Evolutionary conservation across 78 protist species (phyloP).

Genomic region (Monosiga brevicollis): DNA sequence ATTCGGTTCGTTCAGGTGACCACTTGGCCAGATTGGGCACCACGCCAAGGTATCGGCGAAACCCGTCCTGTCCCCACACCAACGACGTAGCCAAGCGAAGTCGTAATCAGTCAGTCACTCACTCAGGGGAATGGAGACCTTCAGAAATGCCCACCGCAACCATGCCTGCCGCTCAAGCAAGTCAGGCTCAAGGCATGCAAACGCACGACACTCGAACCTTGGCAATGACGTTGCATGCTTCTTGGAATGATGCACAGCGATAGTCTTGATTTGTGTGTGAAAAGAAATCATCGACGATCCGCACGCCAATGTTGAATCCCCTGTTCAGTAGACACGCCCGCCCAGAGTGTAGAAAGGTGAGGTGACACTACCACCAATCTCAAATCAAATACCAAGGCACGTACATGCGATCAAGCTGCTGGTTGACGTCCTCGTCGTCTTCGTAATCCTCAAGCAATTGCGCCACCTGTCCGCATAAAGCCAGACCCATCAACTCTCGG

Average conservation of each 20-base stretch:
- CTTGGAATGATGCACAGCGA: constrained; percentile 59
- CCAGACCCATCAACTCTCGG: too few relatives aligned
- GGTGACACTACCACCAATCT: background rate
- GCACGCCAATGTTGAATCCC: constrained; percentile 90
- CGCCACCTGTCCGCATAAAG: constrained; percentile 46
- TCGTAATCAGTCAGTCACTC: background rate
- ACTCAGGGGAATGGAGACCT: background rate
- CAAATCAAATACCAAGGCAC: background rate
- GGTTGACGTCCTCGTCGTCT: constrained; percentile 76
- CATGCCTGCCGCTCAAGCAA: background rate
- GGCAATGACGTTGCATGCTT: constrained; percentile 89
- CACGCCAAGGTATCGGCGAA: constrained; percentile 91
- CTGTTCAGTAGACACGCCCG: constrained; percentile 2
- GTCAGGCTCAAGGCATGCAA: background rate
- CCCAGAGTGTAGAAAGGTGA: background rate
- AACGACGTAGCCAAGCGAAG: background rate
- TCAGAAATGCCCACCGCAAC: background rate
- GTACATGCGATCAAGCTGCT: constrained; percentile 85
- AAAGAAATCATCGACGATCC: constrained; percentile 90
- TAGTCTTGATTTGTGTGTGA: constrained; percentile 65
- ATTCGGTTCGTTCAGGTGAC: constrained; percentile 43
- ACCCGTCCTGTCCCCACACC: constrained; percentile 57
- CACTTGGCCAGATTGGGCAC: constrained; percentile 49
- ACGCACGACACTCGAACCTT: constrained; percentile 40
- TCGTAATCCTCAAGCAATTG: constrained; percentile 87